Conservation (phyloP, 345 rosid species). For the Eutrema yunnanense region DNA sequence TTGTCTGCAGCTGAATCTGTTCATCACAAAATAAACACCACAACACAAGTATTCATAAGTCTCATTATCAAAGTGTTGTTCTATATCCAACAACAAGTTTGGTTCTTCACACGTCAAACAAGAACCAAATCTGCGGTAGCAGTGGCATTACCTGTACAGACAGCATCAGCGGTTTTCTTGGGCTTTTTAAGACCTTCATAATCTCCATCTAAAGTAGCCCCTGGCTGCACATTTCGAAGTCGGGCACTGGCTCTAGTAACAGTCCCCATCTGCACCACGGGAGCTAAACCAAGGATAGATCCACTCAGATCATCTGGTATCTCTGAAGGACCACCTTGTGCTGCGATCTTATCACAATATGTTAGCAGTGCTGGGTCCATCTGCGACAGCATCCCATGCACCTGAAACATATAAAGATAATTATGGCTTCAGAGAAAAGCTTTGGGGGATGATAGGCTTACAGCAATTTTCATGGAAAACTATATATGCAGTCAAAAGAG, state of each 20-base stretch:
- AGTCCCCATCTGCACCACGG: conserved; percentile 75
- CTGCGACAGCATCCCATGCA: conserved; percentile 96
- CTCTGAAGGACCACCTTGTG: conserved; percentile 77
- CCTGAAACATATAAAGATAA: conserved; percentile 42
- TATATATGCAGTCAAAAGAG: not conserved
- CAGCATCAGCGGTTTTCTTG: conserved; percentile 54
- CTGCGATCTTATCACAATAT: conserved; percentile 82
- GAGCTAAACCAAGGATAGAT: conserved; percentile 54
- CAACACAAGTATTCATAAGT: not conserved
- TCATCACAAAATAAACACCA: not conserved
- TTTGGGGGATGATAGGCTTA: not conserved
- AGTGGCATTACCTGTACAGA: conserved; percentile 47
- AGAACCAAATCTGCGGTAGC: not conserved
- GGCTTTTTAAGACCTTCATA: conserved; percentile 71
- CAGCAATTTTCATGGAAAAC: not conserved
- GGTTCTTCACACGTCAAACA: not conserved
- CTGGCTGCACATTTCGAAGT: conserved; percentile 88
- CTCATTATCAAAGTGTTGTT: not conserved
- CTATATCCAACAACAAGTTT: not conserved
- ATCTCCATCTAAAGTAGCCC: conserved; percentile 66
- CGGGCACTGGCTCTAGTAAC: conserved; percentile 89
- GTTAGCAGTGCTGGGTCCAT: conserved; percentile 92
- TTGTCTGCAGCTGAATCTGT: conserved; percentile 53
- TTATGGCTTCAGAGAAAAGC: not conserved
- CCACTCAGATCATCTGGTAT: conserved; percentile 72